Evolutionary conservation across 2,329 filamentous ascomycete genomes (phyloP).

Genomic region (Macrophomina pseudophaseolina): DNA sequence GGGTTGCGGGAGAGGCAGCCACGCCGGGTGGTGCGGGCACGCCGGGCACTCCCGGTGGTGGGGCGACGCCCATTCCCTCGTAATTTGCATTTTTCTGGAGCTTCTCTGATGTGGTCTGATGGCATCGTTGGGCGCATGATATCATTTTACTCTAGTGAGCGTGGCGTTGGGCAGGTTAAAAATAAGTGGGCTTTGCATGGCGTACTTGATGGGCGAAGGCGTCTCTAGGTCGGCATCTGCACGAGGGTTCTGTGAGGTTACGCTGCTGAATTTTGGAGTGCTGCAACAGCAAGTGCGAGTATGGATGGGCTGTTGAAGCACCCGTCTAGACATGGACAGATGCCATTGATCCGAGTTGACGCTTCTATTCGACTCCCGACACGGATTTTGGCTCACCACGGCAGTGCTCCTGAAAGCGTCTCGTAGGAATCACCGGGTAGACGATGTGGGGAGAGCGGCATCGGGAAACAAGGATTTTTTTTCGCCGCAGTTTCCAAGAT

Average conservation of each 20-base stretch:
- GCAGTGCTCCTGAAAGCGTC: no score
- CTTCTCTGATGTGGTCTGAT: background rate
- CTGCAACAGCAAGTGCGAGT: no score
- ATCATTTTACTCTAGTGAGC: background rate
- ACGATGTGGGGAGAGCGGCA: background rate
- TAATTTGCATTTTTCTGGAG: background rate
- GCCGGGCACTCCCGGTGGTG: slow-evolving; percentile 38
- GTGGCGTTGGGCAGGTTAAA: slow-evolving; percentile 8
- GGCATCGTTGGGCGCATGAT: background rate
- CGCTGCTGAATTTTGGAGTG: no score
- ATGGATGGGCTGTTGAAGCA: no score
- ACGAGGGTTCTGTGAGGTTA: background rate
- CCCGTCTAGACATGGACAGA: no score
- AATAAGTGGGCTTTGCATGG: slow-evolving; percentile 3
- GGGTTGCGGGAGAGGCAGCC: slow-evolving; percentile 36
- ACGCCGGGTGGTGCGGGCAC: slow-evolving; percentile 28
- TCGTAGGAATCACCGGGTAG: no score
- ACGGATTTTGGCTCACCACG: no score
- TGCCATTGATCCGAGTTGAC: no score
- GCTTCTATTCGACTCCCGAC: no score
- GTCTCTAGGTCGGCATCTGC: background rate
- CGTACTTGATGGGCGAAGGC: background rate
- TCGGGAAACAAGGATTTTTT: background rate
- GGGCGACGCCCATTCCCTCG: slow-evolving; percentile 23
- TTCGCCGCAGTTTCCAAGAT: background rate